Percentiles rank a stretch among this genome's conserved stretches.
phyloP scores from a whole-genome alignment of 2,329 filamentous ascomycete species.

The Beauveria bassiana region DNA sequence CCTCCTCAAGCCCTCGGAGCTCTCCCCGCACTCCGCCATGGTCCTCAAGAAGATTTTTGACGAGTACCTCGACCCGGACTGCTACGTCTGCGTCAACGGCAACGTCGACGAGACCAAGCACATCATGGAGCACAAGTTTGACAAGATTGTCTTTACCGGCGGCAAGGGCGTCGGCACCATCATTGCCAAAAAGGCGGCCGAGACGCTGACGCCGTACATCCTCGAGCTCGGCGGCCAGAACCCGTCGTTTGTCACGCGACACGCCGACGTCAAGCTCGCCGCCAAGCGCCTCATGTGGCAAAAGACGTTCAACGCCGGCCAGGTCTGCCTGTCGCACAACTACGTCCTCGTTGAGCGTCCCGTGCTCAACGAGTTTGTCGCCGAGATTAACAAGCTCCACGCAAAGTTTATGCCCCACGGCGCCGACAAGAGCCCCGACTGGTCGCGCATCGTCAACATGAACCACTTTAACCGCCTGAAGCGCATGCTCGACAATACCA shows the following conservation, averaged over 20 bases:
- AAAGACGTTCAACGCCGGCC: constrained; percentile 79
- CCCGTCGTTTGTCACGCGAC: constrained; percentile 83
- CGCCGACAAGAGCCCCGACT: constrained; percentile 69
- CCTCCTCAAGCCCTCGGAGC: constrained; percentile 85
- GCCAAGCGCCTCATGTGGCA: constrained; percentile 82
- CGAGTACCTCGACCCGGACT: constrained; percentile 65
- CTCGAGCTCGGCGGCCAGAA: constrained; percentile 90
- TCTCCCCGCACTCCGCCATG: constrained; percentile 66
- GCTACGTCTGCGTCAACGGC: constrained; percentile 75
- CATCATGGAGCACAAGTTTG: constrained; percentile 83
- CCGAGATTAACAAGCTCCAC: constrained; percentile 62
- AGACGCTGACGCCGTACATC: constrained; percentile 77
- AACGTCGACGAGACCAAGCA: constrained; percentile 71
- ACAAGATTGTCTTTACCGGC: constrained; percentile 97
- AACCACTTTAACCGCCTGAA: constrained; percentile 76
- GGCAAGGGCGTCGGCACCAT: constrained; percentile 72
- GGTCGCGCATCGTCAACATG: constrained; percentile 71
- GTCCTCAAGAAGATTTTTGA: constrained; percentile 73
- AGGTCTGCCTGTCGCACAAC: constrained; percentile 90
- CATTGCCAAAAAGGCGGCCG: constrained; percentile 81
- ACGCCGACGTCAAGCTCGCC: constrained; percentile 71
- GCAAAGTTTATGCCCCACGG: constrained; percentile 80
- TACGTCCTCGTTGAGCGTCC: constrained; percentile 78
- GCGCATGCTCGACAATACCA: constrained; percentile 78
- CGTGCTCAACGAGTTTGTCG: constrained; percentile 63